Percentiles rank a stretch among this genome's conserved stretches.
Evolutionary conservation across 2,329 filamentous ascomycete species (phyloP).

Genomic region (Dactylellina cionopaga): DNA sequence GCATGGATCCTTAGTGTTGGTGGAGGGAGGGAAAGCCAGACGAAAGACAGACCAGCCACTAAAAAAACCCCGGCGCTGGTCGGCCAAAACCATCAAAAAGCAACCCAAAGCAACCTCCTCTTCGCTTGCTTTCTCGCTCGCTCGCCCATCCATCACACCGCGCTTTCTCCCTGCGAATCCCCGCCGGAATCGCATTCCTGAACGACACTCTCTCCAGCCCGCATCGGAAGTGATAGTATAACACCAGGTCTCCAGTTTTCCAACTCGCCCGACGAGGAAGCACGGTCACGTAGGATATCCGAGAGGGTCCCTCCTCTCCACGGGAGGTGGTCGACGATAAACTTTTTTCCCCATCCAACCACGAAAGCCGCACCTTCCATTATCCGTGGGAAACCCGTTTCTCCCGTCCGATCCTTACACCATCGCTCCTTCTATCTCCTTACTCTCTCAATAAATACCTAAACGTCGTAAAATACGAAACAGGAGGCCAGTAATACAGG

Average conservation of each 20-base stretch:
- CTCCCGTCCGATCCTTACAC: constrained; percentile 28
- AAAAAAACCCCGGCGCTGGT: constrained; percentile 20
- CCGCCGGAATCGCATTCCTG: neutral
- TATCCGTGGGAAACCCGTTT: constrained; percentile 4
- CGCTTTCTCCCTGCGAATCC: neutral
- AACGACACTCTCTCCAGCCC: neutral
- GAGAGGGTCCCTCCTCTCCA: constrained; percentile 29
- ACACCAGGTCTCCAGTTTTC: too few species aligned
- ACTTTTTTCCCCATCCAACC: neutral
- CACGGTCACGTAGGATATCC: constrained; percentile 6
- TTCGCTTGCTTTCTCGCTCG: neutral
- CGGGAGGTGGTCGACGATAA: constrained; percentile 22
- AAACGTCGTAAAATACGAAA: neutral
- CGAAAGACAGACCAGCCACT: neutral
- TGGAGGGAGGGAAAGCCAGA: neutral
- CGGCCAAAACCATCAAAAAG: constrained; percentile 7
- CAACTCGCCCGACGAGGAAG: neutral
- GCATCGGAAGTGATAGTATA: too few species aligned
- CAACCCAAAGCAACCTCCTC: neutral
- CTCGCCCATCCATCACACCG: neutral
- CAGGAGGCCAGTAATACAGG: neutral
- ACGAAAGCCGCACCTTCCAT: neutral
- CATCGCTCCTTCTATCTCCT: neutral
- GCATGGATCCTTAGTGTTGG: neutral
- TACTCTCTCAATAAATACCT: neutral